These are phyloP conservation scores for Mediolabrus comicus DNA, from an alignment of 108 stramenopile genomes.

Conservation along the genomic window DNA sequence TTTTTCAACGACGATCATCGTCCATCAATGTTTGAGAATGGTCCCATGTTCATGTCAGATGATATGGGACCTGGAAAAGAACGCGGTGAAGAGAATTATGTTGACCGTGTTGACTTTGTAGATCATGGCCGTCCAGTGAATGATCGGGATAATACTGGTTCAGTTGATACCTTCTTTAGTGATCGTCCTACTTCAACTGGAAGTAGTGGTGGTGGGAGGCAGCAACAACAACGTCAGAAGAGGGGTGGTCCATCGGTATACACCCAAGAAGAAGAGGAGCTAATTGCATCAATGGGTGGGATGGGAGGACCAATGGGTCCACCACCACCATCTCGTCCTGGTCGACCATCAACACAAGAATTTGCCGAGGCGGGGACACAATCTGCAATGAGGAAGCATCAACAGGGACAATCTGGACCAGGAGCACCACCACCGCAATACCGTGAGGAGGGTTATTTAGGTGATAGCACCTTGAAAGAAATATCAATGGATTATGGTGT, in stretches of 20 bases:
- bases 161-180: neutral
- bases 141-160: neutral
- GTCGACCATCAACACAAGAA: conserved; percentile 19
- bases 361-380: conserved; percentile 22
- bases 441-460: conserved; percentile 76
- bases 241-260: conserved; percentile 48
- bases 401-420: neutral
- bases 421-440: conserved; percentile 2
- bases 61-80: too few relatives aligned
- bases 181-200: neutral
- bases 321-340: neutral
- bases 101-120: neutral
- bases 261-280: conserved; percentile 74
- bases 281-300: conserved; percentile 74
- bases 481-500: conserved; percentile 77
- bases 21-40: neutral
- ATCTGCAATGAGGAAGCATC: conserved; percentile 3
- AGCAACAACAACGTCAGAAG: neutral
- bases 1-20: neutral
- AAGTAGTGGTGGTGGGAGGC: neutral
- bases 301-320: conserved; percentile 15
- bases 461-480: conserved; percentile 77
- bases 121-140: neutral
- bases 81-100: neutral
- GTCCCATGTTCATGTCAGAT: neutral